These are phyloP conservation scores for Yarrowia porcina DNA, from an alignment of 805 yeast genomes.

Conservation along the genomic window DNA sequence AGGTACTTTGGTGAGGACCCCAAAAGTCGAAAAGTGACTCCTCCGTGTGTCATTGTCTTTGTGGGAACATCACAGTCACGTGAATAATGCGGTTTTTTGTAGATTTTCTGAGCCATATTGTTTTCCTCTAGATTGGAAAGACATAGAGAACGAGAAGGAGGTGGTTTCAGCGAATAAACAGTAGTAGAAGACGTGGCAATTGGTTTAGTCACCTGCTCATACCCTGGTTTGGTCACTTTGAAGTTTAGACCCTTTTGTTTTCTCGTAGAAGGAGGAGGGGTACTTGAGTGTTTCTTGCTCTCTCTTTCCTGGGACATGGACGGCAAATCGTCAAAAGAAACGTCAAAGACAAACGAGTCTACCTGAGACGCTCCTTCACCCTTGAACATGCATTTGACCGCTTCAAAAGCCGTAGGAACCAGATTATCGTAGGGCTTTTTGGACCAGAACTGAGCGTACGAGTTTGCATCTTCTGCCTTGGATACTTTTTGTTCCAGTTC, in stretches of 20 bases:
- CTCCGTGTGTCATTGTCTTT: slow-evolving; percentile 62
- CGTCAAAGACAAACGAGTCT: neutral
- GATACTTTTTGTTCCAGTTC: neutral
- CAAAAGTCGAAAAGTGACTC: slow-evolving; percentile 44
- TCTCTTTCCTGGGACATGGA: neutral
- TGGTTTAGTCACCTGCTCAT: neutral
- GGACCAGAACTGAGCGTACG: neutral
- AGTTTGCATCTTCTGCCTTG: neutral
- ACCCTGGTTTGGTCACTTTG: neutral
- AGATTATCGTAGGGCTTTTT: neutral
- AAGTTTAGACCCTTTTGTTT: neutral
- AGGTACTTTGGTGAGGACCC: slow-evolving; percentile 30
- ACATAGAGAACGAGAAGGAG: neutral
- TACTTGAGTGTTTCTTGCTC: neutral
- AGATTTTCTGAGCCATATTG: neutral
- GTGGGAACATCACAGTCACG: slow-evolving; percentile 55
- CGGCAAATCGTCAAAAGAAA: slow-evolving; percentile 1
- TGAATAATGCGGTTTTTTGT: slow-evolving; percentile 6
- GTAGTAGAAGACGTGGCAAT: neutral
- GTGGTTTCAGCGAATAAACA: neutral
- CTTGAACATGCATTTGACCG: slow-evolving; percentile 14
- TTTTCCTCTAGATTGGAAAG: neutral
- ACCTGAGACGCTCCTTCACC: neutral
- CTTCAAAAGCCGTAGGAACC: neutral
- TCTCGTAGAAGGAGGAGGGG: neutral